Conservation (phyloP, 805 yeast genomes). For the Ogataea neopini region DNA sequence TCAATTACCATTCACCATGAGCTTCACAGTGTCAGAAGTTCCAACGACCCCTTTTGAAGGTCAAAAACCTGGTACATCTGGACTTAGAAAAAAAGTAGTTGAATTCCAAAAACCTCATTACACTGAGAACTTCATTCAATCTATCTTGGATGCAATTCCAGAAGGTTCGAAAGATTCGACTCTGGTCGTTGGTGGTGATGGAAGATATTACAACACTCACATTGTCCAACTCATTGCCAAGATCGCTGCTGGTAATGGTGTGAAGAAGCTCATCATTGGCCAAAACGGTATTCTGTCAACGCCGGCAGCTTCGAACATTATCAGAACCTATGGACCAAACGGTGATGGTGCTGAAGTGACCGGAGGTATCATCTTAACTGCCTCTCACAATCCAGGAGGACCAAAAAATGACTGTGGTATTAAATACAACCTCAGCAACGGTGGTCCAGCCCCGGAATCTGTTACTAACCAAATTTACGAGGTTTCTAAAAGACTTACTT, state of each 20-base stretch:
- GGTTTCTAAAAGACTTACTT: constrained; percentile 54
- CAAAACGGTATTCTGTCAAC: constrained; percentile 87
- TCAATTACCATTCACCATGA: constrained; percentile 12
- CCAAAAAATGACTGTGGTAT: constrained; percentile 90
- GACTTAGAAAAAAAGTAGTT: constrained; percentile 86
- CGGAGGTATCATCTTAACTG: constrained; percentile 95
- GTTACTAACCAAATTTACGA: constrained; percentile 88
- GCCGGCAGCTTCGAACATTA: constrained; percentile 95
- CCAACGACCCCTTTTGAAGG: constrained; percentile 77
- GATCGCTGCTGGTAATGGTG: constrained; percentile 91
- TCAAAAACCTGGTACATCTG: constrained; percentile 98
- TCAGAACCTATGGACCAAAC: constrained; percentile 54
- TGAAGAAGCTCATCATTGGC: constrained; percentile 80
- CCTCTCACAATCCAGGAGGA: constrained; percentile 98
- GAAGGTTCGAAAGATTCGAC: constrained; percentile 77
- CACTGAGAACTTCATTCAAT: constrained; percentile 92
- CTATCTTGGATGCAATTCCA: constrained; percentile 83
- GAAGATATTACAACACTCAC: constrained; percentile 83
- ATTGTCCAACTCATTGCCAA: constrained; percentile 80
- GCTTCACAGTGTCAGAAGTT: constrained; percentile 33
- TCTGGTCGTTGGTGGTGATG: constrained; percentile 95
- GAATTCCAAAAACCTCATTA: constrained; percentile 78
- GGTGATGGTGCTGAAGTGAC: constrained; percentile 54
- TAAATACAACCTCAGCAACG: constrained; percentile 91
- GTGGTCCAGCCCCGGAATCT: constrained; percentile 97